Percentiles rank a stretch among this genome's conserved stretches.
phyloP scores from a whole-genome alignment of 2,329 filamentous ascomycete species.

The Calonectria henricotiae region DNA sequence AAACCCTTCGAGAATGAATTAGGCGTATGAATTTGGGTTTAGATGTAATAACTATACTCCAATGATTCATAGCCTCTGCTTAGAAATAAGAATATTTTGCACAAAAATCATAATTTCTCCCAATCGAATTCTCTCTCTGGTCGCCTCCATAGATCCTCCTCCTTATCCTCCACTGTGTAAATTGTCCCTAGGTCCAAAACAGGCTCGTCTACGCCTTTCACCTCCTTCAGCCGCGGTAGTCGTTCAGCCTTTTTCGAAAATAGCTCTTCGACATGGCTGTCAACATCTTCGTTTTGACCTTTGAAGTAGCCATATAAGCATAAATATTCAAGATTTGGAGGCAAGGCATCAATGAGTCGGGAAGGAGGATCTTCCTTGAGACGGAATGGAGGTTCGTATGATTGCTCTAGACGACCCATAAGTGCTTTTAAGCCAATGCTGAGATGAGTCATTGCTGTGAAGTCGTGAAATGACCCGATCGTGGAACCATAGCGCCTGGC shows the following conservation, averaged over 20 bases:
- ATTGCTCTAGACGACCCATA: background rate
- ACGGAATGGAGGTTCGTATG: background rate
- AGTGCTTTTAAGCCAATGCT: constrained; percentile 23
- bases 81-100: too few relatives aligned
- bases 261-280: constrained; percentile 28
- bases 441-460: constrained; percentile 29
- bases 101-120: background rate
- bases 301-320: constrained; percentile 36
- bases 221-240: constrained; percentile 9
- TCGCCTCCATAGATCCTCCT: constrained; percentile 30
- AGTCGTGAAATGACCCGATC: constrained; percentile 29
- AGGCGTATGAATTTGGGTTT: too few relatives aligned
- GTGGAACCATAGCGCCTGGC: constrained; percentile 23
- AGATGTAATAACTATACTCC: too few relatives aligned
- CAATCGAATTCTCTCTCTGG: background rate
- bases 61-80: too few relatives aligned
- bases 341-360: constrained; percentile 32
- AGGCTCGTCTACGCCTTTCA: constrained; percentile 16
- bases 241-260: constrained; percentile 17
- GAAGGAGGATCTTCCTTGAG: constrained; percentile 24
- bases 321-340: constrained; percentile 32
- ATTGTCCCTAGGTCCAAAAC: constrained; percentile 26
- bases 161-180: background rate
- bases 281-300: constrained; percentile 19
- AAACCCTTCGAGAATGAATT: too few relatives aligned